Conservation (phyloP, 2,329 filamentous ascomycete genomes). For the Teratosphaeria destructans region DNA sequence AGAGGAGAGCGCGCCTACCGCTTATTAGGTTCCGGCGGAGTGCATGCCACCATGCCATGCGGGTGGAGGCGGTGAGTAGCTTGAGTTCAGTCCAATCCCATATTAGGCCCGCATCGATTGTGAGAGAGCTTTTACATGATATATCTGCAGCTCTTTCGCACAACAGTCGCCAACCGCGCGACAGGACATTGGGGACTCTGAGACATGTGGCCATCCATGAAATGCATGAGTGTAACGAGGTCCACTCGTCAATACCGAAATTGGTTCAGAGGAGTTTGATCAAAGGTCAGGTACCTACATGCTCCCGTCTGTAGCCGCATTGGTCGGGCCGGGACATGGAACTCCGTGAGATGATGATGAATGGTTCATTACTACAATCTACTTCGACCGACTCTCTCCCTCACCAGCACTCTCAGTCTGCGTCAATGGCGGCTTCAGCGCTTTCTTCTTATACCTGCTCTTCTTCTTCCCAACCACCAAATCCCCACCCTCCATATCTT, state of each 20-base stretch:
- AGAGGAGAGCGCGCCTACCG: neutral
- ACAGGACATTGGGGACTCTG: neutral
- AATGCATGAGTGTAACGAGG: neutral
- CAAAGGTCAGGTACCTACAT: too few relatives aligned
- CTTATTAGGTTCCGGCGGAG: neutral
- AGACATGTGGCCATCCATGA: neutral
- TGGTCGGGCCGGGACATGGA: too few relatives aligned
- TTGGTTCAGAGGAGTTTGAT: too few relatives aligned
- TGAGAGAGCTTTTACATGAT: neutral
- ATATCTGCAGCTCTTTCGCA: neutral
- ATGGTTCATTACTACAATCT: neutral
- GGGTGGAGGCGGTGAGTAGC: conserved; percentile 5
- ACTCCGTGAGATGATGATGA: neutral
- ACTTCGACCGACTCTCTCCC: neutral
- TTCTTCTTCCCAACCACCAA: conserved; percentile 49
- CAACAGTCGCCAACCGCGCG: neutral
- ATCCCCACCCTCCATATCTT: conserved; percentile 54
- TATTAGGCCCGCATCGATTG: neutral
- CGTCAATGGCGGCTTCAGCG: neutral
- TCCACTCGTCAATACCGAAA: neutral
- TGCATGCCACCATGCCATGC: neutral
- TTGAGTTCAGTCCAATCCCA: neutral
- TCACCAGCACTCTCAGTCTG: neutral
- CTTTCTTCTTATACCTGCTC: conserved; percentile 36
- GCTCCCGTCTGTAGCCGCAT: too few relatives aligned